These are phyloP conservation scores for Fusarium longipes DNA, from an alignment of 2,329 filamentous ascomycete genomes.

Conservation along the genomic window DNA sequence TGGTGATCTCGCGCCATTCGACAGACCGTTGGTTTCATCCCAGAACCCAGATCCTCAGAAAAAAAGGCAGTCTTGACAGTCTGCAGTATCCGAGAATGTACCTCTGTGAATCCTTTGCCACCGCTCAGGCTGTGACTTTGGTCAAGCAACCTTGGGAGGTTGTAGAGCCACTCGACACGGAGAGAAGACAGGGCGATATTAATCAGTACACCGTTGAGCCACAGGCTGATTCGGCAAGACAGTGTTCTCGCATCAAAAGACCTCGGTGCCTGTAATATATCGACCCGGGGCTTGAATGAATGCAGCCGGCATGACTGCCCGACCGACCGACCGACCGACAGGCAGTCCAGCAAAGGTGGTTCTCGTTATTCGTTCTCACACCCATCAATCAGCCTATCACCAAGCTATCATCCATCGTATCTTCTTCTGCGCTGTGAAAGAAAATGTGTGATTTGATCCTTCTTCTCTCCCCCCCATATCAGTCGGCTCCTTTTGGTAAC, in stretches of 20 bases:
- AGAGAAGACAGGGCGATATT: not conserved
- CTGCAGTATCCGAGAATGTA: too few species aligned
- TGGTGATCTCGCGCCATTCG: constrained; percentile 14
- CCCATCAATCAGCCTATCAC: not conserved
- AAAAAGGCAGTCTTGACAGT: constrained; percentile 8
- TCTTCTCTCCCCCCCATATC: not conserved
- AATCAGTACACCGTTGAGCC: not conserved
- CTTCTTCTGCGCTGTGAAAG: constrained; percentile 2
- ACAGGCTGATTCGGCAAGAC: not conserved
- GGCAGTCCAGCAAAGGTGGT: too few species aligned
- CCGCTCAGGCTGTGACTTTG: not conserved
- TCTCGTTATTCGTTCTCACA: constrained; percentile 5
- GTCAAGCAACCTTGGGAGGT: not conserved
- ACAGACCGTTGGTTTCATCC: constrained; percentile 7
- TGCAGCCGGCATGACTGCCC: not conserved
- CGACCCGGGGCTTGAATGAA: not conserved
- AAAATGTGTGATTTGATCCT: not conserved
- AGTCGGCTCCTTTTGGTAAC: not conserved
- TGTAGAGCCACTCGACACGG: not conserved
- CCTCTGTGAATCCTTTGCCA: constrained; percentile 16
- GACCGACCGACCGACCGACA: not conserved
- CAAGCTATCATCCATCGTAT: not conserved
- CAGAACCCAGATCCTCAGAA: constrained; percentile 7
- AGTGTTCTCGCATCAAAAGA: not conserved
- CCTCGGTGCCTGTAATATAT: not conserved